phyloP scores from a whole-genome alignment of 345 rosid species.

The Orychophragmus violaceus region DNA sequence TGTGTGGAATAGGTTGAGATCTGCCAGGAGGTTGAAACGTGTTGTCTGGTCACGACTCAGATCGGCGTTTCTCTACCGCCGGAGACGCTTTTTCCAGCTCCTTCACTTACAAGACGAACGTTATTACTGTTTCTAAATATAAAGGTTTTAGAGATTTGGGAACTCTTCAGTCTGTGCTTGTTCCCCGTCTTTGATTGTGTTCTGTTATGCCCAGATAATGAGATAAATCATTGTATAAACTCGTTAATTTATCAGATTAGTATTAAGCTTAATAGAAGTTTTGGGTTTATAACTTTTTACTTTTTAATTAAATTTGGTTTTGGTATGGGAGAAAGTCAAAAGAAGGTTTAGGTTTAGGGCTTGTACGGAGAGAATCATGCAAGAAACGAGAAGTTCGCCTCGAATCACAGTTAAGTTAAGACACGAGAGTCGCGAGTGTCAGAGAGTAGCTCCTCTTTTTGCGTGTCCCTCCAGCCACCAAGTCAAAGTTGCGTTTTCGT shows the following conservation, averaged over 20 bases:
- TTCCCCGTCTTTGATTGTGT: background rate
- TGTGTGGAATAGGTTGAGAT: conserved; percentile 39
- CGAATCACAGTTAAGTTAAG: background rate
- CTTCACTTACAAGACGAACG: conserved; percentile 32
- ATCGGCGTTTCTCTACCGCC: conserved; percentile 33
- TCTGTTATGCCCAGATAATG: background rate
- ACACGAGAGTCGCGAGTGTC: background rate
- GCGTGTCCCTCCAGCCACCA: background rate
- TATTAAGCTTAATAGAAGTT: background rate
- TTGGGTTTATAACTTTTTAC: background rate
- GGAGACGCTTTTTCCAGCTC: conserved; percentile 45
- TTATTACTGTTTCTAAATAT: conserved; percentile 27
- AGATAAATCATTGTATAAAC: background rate
- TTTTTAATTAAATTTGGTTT: background rate
- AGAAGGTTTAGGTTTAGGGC: background rate
- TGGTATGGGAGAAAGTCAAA: background rate
- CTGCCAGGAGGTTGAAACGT: conserved; percentile 38
- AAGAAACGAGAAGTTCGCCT: conserved; percentile 18
- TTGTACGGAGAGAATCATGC: conserved; percentile 10
- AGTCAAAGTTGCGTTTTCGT: background rate
- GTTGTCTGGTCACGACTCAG: conserved; percentile 53
- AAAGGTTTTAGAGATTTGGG: background rate
- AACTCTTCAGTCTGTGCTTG: background rate
- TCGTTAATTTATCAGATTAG: background rate
- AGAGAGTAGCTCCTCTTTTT: background rate